phyloP scores from a whole-genome alignment of 163 green algal species.

The Picocystis sp. region DNA sequence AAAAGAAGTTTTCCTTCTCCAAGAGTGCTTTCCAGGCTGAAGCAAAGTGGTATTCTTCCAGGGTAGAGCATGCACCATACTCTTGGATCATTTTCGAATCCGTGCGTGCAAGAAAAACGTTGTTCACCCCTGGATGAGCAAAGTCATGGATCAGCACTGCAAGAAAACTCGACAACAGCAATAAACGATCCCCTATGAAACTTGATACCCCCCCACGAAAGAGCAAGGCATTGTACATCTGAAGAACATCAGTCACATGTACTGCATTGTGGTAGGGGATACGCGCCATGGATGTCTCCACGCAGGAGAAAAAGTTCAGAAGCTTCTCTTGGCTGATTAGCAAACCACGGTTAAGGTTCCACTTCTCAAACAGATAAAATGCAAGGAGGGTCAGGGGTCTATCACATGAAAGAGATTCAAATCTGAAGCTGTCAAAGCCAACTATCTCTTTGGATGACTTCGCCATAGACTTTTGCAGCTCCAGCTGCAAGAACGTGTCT shows the following conservation, averaged over 20 bases:
- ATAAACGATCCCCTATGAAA: not conserved
- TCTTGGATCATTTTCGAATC: conserved; percentile 3
- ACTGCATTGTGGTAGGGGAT: conserved; percentile 10
- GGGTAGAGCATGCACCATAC: conserved; percentile 12
- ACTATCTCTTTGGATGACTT: too few relatives aligned
- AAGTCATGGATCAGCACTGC: conserved; percentile 14
- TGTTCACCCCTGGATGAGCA: conserved; percentile 15
- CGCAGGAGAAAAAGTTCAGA: not conserved
- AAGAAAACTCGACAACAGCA: conserved; percentile 2
- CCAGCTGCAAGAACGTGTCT: too few relatives aligned
- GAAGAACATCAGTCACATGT: conserved; percentile 10
- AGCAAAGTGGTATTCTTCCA: conserved; percentile 18
- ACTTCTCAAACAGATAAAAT: too few relatives aligned
- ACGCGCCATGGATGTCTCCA: conserved; percentile 1
- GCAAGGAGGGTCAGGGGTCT: too few relatives aligned
- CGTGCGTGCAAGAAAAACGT: conserved; percentile 13
- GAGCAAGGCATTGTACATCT: conserved; percentile 5
- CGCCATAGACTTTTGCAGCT: too few relatives aligned
- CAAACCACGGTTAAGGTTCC: too few relatives aligned
- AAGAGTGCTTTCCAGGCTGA: not conserved
- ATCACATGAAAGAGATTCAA: too few relatives aligned
- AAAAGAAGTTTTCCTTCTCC: conserved; percentile 1
- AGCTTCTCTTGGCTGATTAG: too few relatives aligned
- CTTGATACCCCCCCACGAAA: not conserved
- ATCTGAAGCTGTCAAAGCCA: too few relatives aligned